Percentiles rank a stretch among this genome's conserved stretches.
Evolutionary conservation across 805 yeast species (phyloP).

Genomic region (Blastobotrys attinorum): DNA sequence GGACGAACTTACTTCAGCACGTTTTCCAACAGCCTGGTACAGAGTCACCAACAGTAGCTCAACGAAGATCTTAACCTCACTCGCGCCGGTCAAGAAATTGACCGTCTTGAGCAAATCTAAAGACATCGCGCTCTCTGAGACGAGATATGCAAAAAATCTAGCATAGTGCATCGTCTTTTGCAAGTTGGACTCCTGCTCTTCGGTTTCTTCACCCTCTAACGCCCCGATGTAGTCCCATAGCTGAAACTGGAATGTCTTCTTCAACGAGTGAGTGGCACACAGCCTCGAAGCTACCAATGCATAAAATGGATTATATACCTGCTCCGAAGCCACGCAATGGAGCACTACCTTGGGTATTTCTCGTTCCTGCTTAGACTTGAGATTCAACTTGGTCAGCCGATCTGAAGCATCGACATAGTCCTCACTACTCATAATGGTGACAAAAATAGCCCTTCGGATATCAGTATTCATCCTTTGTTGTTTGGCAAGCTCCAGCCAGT

Average conservation of each 20-base stretch:
- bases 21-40: slow-evolving; percentile 47
- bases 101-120: slow-evolving; percentile 66
- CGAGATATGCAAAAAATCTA: slow-evolving; percentile 66
- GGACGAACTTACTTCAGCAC: slow-evolving; percentile 30
- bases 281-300: slow-evolving; percentile 69
- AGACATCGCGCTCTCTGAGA: slow-evolving; percentile 66
- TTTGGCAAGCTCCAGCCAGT: slow-evolving; percentile 82
- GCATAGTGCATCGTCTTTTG: slow-evolving; percentile 66
- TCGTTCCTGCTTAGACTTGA: slow-evolving; percentile 71
- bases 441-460: slow-evolving; percentile 85
- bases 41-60: slow-evolving; percentile 68
- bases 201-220: slow-evolving; percentile 48
- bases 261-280: slow-evolving; percentile 60
- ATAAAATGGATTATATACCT: slow-evolving; percentile 83
- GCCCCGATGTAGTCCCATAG: slow-evolving; percentile 82
- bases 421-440: slow-evolving; percentile 90
- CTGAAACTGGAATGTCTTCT: slow-evolving; percentile 80
- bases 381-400: slow-evolving; percentile 67
- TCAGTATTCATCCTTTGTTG: slow-evolving; percentile 93
- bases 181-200: slow-evolving; percentile 45
- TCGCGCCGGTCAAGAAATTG: slow-evolving; percentile 58
- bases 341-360: slow-evolving; percentile 81
- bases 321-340: slow-evolving; percentile 82
- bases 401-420: slow-evolving; percentile 85
- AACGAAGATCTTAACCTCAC: slow-evolving; percentile 58